Conservation (phyloP, 2,329 filamentous ascomycete genomes). For the Botrytis paeoniae region DNA sequence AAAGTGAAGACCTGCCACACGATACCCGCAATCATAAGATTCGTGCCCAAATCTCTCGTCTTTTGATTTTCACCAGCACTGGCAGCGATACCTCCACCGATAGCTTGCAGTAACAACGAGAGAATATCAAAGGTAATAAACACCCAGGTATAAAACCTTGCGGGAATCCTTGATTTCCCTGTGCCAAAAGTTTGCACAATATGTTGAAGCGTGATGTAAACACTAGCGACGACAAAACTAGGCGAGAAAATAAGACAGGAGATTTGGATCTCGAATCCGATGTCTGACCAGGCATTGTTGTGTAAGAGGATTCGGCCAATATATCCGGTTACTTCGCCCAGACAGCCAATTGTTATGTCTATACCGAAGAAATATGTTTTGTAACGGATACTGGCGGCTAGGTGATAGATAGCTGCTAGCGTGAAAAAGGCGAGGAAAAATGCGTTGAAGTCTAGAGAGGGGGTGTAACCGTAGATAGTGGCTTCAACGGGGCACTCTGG, state of each 20-base stretch:
- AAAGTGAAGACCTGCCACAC: conserved; percentile 41
- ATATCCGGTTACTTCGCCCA: conserved; percentile 57
- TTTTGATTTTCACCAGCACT: conserved; percentile 21
- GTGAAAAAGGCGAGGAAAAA: conserved; percentile 53
- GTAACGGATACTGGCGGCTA: conserved; percentile 46
- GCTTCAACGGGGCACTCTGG: conserved; percentile 36
- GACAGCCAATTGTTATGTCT: conserved; percentile 45
- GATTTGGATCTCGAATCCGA: conserved; percentile 49
- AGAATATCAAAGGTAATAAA: conserved; percentile 59
- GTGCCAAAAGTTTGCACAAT: conserved; percentile 26
- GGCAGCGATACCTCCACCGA: conserved; percentile 52
- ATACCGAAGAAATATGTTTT: conserved; percentile 52
- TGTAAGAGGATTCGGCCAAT: conserved; percentile 51
- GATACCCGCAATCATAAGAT: conserved; percentile 42
- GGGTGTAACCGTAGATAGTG: conserved; percentile 48
- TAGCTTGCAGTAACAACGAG: conserved; percentile 56
- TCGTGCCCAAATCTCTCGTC: conserved; percentile 27
- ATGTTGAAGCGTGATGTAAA: conserved; percentile 56
- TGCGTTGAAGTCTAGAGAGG: conserved; percentile 52
- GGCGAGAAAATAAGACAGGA: conserved; percentile 30
- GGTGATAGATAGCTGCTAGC: conserved; percentile 43
- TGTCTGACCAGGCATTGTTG: conserved; percentile 49
- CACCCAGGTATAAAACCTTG: conserved; percentile 47
- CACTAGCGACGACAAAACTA: conserved; percentile 56
- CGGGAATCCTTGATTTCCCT: conserved; percentile 35